Conservation (phyloP, 2,329 filamentous ascomycete genomes). For the Lasiodiplodia theobromae region DNA sequence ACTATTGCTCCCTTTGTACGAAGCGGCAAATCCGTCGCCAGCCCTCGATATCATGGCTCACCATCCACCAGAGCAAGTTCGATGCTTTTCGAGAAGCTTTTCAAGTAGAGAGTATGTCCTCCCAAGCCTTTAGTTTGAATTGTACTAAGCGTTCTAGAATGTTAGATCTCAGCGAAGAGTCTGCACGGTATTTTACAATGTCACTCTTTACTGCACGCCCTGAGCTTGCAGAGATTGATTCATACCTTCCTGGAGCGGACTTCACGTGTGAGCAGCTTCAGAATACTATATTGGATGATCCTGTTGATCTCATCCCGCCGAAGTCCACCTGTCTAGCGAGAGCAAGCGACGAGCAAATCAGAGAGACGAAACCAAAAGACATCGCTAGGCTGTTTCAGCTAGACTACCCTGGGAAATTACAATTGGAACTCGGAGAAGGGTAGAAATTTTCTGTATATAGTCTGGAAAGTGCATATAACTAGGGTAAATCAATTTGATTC, state of each 20-base stretch:
- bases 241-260: not conserved
- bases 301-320: not conserved
- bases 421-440: too few relatives aligned
- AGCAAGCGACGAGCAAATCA: not conserved
- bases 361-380: not conserved
- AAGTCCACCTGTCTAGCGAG: not conserved
- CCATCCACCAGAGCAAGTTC: not conserved
- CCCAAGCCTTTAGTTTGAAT: not conserved
- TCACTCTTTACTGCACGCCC: not conserved
- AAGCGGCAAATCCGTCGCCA: not conserved
- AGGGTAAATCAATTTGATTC: too few relatives aligned
- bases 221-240: not conserved
- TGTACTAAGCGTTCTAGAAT: not conserved
- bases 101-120: not conserved
- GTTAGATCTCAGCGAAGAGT: not conserved
- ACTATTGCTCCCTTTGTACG: not conserved
- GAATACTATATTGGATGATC: not conserved
- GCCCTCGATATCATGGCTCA: not conserved
- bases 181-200: not conserved
- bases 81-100: not conserved
- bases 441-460: too few relatives aligned
- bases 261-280: not conserved
- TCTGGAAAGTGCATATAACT: too few relatives aligned
- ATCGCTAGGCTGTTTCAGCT: not conserved
- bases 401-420: not conserved